A percentile compares a stretch with the other conserved stretches of the same genome.
phyloP scores from a whole-genome alignment of 1,284 basidiomycete genomes.

The Xerocomus nothofagi region DNA sequence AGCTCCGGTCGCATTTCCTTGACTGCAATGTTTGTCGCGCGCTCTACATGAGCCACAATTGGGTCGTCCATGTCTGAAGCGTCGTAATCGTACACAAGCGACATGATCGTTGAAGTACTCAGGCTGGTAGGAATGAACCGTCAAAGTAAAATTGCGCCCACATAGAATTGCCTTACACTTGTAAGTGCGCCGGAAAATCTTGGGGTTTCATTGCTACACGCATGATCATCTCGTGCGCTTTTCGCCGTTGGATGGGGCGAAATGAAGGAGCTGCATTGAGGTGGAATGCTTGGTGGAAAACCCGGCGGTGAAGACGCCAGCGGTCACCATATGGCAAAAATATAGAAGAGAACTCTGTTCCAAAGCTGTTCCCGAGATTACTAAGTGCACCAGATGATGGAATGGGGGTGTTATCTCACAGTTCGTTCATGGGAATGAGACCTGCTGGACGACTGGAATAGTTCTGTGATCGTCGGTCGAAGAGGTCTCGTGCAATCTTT shows the following conservation, averaged over 20 bases:
- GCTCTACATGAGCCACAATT: slow-evolving; percentile 17
- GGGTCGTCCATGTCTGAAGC: slow-evolving; percentile 18
- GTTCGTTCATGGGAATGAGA: slow-evolving; percentile 13
- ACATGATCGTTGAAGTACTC: slow-evolving; percentile 24
- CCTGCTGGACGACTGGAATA: slow-evolving; percentile 26
- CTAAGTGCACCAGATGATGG: background rate
- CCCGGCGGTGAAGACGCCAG: slow-evolving; percentile 31
- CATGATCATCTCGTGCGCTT: slow-evolving; percentile 21
- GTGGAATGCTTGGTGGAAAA: slow-evolving; percentile 30
- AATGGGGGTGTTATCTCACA: slow-evolving; percentile 11
- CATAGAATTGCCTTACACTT: slow-evolving; percentile 14
- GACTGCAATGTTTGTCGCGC: slow-evolving; percentile 3
- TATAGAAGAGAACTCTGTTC: slow-evolving; percentile 22
- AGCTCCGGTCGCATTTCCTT: slow-evolving; percentile 22
- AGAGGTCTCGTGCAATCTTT: slow-evolving; percentile 24
- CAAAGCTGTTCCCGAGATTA: slow-evolving; percentile 14
- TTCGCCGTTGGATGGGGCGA: slow-evolving; percentile 25
- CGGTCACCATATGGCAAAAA: slow-evolving; percentile 25
- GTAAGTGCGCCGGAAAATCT: slow-evolving; percentile 15
- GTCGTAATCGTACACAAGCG: slow-evolving; percentile 27
- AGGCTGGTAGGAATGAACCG: slow-evolving; percentile 10
- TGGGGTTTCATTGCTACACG: slow-evolving; percentile 7
- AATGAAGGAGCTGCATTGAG: slow-evolving; percentile 18
- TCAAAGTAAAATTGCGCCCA: background rate
- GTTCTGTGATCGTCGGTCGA: slow-evolving; percentile 20